These are phyloP conservation scores for Cyphellophora europaea DNA, from an alignment of 2,329 filamentous ascomycete species.

Conservation along the genomic window DNA sequence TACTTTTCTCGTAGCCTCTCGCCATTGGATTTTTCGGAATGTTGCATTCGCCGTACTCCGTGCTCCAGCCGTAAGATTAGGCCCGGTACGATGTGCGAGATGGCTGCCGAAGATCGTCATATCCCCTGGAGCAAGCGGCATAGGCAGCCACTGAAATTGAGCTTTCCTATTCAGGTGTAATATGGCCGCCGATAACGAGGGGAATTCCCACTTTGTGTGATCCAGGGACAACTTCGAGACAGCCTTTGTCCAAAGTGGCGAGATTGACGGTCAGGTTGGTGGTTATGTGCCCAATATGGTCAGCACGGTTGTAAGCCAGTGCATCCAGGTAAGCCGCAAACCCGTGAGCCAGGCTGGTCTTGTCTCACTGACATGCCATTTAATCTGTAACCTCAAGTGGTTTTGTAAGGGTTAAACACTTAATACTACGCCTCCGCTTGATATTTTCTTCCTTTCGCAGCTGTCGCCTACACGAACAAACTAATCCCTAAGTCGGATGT, in stretches of 20 bases:
- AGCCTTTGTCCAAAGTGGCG: constrained; percentile 24
- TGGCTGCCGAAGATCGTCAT: constrained; percentile 26
- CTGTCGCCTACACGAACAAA: too few species aligned
- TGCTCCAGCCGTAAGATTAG: constrained; percentile 19
- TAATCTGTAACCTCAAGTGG: too few species aligned
- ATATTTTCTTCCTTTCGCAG: too few species aligned
- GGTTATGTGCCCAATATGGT: constrained; percentile 26
- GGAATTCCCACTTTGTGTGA: constrained; percentile 27
- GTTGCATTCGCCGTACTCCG: constrained; percentile 23
- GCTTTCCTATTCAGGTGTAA: constrained; percentile 22
- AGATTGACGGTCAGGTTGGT: constrained; percentile 26
- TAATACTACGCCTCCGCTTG: too few species aligned
- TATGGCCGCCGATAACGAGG: constrained; percentile 22
- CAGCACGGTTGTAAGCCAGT: constrained; percentile 27
- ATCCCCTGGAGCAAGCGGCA: constrained; percentile 23
- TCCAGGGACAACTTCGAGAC: constrained; percentile 25
- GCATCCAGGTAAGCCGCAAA: constrained; percentile 27
- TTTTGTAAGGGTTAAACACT: too few species aligned
- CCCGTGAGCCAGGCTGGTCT: constrained; percentile 24
- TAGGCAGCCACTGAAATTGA: constrained; percentile 22
- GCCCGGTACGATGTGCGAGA: constrained; percentile 24
- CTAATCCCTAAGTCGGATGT: too few species aligned
- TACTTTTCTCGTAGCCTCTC: background rate
- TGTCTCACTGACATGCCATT: too few species aligned
- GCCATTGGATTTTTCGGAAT: constrained; percentile 11